Base-by-base conservation (phyloP, 2,329 filamentous ascomycete species). In the Biscogniauxia marginata region DNA sequence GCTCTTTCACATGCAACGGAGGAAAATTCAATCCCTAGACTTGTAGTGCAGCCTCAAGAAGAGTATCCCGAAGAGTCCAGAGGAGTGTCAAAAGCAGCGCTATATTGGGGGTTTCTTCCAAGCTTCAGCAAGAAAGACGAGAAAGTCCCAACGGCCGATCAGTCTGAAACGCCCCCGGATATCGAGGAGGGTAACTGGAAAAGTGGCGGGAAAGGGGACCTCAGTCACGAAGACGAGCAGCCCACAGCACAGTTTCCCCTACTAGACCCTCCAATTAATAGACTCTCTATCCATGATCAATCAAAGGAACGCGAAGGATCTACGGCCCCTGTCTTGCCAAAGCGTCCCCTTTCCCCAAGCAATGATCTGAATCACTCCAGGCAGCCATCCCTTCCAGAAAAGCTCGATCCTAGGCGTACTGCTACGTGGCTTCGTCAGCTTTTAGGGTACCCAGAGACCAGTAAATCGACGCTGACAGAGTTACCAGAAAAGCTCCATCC, bases 81-180 rank as follows among this genome's bases (percentile, higher is more conserved):
- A 13, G 56, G 61, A 43, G 39, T 57, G 4, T 56, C 59, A 6
- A 62, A 58, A 55, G 48, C 20, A 23, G 49, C 59, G 11, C 56
- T 55, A 7, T 70, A 70, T 48, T 70, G 65, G 69, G 65, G 62
- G 2, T 64, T 65, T 49, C 56, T 68, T 2, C 66, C 67, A 22
- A 47, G 30, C 25, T 54, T 63, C 7, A 47, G 48, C 34, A 58
- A 61, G 7, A 62, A 53, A 39, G 51, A 51, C 39, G 55, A 53
- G 22, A 50, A 25, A 18, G 19, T 44, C 22, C 9, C 7, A 24
- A 18, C 11, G 4, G 19, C 16, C 13, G 13, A 24, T 19, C 46
- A 60, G 44, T 48, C 25, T 11, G 52, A 22, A 16, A 46, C 44
- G 16, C 23, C 30, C n/a, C 24, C 25, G n/a, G 48, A 19, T 54